Base-by-base conservation (phyloP, 148 eudicot species). In the Amaranthus palmeri region DNA sequence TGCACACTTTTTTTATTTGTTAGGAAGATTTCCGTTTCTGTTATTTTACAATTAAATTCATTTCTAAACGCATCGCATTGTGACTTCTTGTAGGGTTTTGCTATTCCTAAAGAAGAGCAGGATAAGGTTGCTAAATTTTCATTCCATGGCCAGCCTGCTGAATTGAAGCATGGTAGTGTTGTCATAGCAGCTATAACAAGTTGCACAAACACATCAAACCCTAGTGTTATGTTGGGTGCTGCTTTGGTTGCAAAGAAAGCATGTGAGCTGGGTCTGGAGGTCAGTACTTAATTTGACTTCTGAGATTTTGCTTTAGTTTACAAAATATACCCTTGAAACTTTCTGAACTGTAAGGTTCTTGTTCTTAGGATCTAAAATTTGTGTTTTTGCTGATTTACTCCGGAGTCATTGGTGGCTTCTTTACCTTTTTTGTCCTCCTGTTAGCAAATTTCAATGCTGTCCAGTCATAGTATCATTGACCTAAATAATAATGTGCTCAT, bases 181-280 rank as follows among this genome's bases (percentile, higher is more conserved):
- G 98, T 93, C 49, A 93, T 93, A 69, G 97, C 98, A 53, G 98
- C 98, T 63, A 93, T 93, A 51, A 93, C 98, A 63, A 93, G 98
- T 53, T 93, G 98, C 82, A 93, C 98, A 18, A 93, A 93, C 85
- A 93, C 98, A 62, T 93, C 98, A 25, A 96, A 96, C 82, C 95
- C 97, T 7, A 96, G 92, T 88, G 99, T 95, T 70, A 92, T 93
- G 98, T 84, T 93, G 81, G 98, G 96, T 76, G 98, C 98, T 86
- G 98, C 80, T 77, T 89, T 93, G 83, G 97, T 93, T 77, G 97
- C 97, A 44, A 93, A 91, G 86, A 93, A 91, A 83, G 98, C 98
- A 10, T 86, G 87, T 83, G 98, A 93, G 66, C 77, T 93, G 69
- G 97, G 98, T 59, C 76, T 90, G 84, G 90, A 92, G 99, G 98